Base-by-base conservation (phyloP, 2,329 filamentous ascomycete species). In the Verticillium zaregamsianum region DNA sequence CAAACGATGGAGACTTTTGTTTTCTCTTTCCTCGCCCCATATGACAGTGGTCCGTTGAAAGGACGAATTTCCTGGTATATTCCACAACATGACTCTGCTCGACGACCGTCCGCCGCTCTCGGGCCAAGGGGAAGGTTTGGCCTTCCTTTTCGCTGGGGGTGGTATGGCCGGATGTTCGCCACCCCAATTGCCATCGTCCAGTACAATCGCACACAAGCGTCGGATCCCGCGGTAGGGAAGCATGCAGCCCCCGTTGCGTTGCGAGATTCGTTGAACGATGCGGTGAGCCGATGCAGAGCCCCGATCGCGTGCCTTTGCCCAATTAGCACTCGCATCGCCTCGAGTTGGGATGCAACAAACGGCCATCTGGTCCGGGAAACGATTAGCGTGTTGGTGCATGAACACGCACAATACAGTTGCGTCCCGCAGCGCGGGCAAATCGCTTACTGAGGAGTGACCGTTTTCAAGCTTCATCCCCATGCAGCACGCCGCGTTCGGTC, bases 1-100 rank as follows among this genome's bases (percentile, higher is more conserved):
- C 33, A n/a, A 5, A 49, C 3, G 12, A 11, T 1, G 28, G 28
- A 2, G 4, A 32, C 12, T 5, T 17, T 45, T 28, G 37, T 45
- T 58, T 40, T n/a, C 57, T 58, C 56, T 58, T 58, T 58, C 23
- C 56, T 58, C 56, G 40, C n/a, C n/a, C 40, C n/a, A 49, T 20
- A 49, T 23, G 40, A 3, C n/a, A n/a, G 28, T 28, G 28, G 28
- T 1, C 37, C n/a, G n/a, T n/a, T 49, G n/a, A 11, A 9, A 11
- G 40, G 1, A 28, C 40, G n/a, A n/a, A 23, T n/a, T 9, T 23
- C 40, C 4, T 14, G 20, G 8, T 7, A 49, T 49, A 25, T 25
- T 14, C 20, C 20, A 25, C 20, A 12, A 25, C 20, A 23, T 49
- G 12, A n/a, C 40, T 12, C 40, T 25, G n/a, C n/a, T 49, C 20